Conservation (phyloP, 495 filamentous ascomycete genomes). For the Hamigera avellanea region DNA sequence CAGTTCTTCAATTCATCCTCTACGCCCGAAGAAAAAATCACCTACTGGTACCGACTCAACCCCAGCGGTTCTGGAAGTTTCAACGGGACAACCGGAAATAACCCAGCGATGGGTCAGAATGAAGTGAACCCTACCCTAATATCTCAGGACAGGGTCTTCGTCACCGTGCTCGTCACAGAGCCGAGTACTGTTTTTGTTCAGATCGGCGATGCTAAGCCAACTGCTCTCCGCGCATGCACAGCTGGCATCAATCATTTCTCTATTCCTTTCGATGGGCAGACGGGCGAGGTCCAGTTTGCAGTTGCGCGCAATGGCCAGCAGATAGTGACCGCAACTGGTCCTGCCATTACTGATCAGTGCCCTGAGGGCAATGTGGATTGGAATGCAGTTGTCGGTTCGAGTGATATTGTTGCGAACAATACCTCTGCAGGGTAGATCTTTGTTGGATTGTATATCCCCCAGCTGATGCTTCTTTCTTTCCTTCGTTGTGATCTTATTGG, state of each 20-base stretch:
- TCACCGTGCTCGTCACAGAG: constrained; percentile 12
- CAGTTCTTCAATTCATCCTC: constrained; percentile 7
- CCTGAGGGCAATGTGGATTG: constrained; percentile 39
- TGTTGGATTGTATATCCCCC: too few relatives aligned
- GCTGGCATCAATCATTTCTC: constrained; percentile 39
- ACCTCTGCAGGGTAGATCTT: too few relatives aligned
- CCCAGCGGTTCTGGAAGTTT: constrained; percentile 23
- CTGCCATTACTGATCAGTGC: constrained; percentile 35
- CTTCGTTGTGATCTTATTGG: too few relatives aligned
- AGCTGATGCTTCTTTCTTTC: too few relatives aligned
- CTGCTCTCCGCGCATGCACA: constrained; percentile 23
- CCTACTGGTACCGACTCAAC: constrained; percentile 52
- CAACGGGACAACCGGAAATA: constrained; percentile 29
- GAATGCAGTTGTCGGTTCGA: constrained; percentile 34
- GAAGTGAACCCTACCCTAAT: constrained; percentile 12
- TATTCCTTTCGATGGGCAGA: constrained; percentile 38
- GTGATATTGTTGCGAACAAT: constrained; percentile 5
- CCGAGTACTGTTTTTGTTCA: constrained; percentile 32
- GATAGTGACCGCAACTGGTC: constrained; percentile 24
- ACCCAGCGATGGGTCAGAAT: constrained; percentile 16
- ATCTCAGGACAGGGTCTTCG: constrained; percentile 27
- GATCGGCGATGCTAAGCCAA: constrained; percentile 35
- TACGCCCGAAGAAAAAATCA: constrained; percentile 30
- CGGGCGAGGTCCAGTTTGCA: constrained; percentile 39
- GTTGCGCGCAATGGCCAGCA: constrained; percentile 28